Evolutionary conservation across 1,139 yeast genomes (phyloP), one percentile per base, ranked within the genome.

Genomic region (Blastobotrys aristatus): DNA sequence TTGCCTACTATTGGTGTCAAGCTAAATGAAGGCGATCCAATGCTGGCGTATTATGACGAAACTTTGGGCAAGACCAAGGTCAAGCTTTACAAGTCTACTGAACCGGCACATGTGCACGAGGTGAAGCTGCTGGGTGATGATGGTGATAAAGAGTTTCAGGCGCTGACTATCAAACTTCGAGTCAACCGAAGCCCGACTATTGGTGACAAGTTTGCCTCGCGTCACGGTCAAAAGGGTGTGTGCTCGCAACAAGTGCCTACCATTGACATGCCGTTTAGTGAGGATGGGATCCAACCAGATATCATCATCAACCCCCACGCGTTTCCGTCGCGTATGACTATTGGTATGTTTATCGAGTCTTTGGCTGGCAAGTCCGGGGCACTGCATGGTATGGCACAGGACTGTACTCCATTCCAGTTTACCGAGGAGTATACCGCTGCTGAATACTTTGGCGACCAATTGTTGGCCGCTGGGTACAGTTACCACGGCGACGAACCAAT

Each of bases 181-280:
- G 74, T 92, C 47, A 83, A 96, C 53, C 84, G 99, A 73, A 79
- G 87, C 40, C 97, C 98, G 27, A 76, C 86, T 59, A 92, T 94
- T 66, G 99, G 99, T 68, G 99, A 92, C 71, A 92, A 92, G 71
- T 92, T 94, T 66, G 90, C 97, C 7, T 90, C 97, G 21, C 82
- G 98, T 70, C 98, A 92, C 73, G 98, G 98, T 53, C 99, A 92
- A 71, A 92, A 92, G 71, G 99, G 99, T 79, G 98, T 92, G 53
- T 92, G 97, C 71, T 90, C 97, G 13, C 85, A 96, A 67, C 92
- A 90, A 69, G 92, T 97, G 96, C 98, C 97, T 22, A 83, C 88
- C 46, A 75, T 86, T 55, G 98, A 92, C 66, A 83, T 92, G 96
- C 99, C 99, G 51, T 92, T 92, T 71, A 80, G 89, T 55, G 98